Base-by-base conservation (phyloP, 108 stramenopile genomes). In the Conticribra guillardii region DNA sequence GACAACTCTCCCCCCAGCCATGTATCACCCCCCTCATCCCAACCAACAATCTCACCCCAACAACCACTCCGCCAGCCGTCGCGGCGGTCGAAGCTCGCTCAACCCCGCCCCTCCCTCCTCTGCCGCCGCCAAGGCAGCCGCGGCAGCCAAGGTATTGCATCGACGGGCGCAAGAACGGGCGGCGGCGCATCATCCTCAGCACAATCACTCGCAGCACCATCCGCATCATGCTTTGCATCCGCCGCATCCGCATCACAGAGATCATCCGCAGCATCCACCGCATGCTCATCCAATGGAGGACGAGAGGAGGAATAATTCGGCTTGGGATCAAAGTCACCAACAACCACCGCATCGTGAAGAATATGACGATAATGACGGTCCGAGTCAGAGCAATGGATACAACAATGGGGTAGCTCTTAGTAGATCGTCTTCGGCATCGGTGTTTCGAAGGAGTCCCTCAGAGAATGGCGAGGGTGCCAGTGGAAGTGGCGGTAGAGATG, bases 71-170 rank as follows among this genome's bases (percentile, higher is more conserved):
- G 17, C 28, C 56, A 58, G 23, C 27, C 56, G 56, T 21, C 21
- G 28, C 7, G 27, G 27, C 27, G 18, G 23, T 21, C 23, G 23
- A 4, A 4, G 15, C 31, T 3, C 56, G 18, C 23, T 5, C 56
- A n/a, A 7, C 56, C 46, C 67, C 29, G 46, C 64, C 2, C 46
- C 56, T 23, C 78, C 78, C 23, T 79, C 78, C 31, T 53, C 52
- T 19, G 78, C 78, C 0, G 78, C 78, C 22, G 78, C 78, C 34
- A 71, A 67, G 33, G 78, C 78, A 47, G 78, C 78, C 14, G 78
- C 64, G 0, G 71, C 78, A 15, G 78, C 78, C 45, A 79, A 79
- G 32, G 70, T 32, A 23, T 27, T 79, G 44, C 78, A 79, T 62
- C 78, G 78, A 22, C 34, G 51, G 44, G 78, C 78, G 2, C 31